These are phyloP conservation scores for Margaritispora aquatica DNA, from an alignment of 495 filamentous ascomycete genomes.

Conservation along the genomic window DNA sequence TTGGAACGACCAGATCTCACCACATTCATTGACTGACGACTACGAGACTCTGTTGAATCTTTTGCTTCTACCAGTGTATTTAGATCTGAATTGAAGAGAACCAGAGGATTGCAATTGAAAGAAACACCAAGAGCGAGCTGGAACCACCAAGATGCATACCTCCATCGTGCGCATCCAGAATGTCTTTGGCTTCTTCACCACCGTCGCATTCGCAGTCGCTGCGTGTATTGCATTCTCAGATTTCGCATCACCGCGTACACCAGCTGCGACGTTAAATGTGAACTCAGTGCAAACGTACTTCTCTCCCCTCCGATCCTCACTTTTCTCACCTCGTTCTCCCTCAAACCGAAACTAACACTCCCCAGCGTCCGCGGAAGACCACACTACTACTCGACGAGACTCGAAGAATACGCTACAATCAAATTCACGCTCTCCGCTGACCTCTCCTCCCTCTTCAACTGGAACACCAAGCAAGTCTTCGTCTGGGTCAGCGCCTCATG, in stretches of 20 bases:
- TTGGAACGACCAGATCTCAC: not conserved
- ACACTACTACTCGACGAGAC: constrained; percentile 87
- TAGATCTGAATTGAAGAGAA: not conserved
- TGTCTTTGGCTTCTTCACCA: constrained; percentile 97
- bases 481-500: constrained; percentile 89
- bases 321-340: not conserved
- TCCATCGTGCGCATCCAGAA: constrained; percentile 77
- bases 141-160: constrained; percentile 64
- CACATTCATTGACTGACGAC: too few relatives aligned
- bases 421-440: constrained; percentile 86
- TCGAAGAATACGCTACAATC: constrained; percentile 91
- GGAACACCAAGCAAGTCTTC: constrained; percentile 99
- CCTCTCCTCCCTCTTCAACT: constrained; percentile 87
- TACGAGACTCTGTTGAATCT: not conserved
- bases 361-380: constrained; percentile 76
- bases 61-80: too few relatives aligned
- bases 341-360: not conserved
- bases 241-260: constrained; percentile 61
- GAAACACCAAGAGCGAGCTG: not conserved
- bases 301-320: not conserved
- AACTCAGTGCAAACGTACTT: constrained; percentile 77
- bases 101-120: too few relatives aligned
- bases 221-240: constrained; percentile 73
- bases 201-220: constrained; percentile 77
- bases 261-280: constrained; percentile 57